Evolutionary conservation across 1,139 yeast genomes (phyloP).

Genomic region (Yarrowia galli): DNA sequence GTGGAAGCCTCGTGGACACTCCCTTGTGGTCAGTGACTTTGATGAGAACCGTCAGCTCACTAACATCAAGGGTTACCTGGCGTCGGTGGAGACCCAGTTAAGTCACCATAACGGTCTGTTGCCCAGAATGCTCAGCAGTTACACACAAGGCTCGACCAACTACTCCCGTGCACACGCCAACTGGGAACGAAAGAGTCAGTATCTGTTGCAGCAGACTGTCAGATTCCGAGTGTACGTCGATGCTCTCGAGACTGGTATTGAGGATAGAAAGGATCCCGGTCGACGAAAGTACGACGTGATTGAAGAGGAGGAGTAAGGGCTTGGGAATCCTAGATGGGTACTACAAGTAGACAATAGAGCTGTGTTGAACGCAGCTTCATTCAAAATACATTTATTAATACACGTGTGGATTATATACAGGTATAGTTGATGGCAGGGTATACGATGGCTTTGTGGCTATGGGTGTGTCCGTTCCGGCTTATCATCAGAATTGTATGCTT

Average conservation of each 20-base stretch:
- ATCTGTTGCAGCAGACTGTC: conserved; percentile 46
- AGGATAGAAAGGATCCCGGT: conserved; percentile 41
- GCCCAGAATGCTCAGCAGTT: conserved; percentile 44
- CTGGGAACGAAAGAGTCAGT: conserved; percentile 50
- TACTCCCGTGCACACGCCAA: conserved; percentile 47
- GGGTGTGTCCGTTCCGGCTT: not conserved
- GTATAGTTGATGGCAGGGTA: no score
- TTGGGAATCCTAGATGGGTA: not conserved
- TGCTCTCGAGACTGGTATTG: conserved; percentile 44
- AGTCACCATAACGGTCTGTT: conserved; percentile 47
- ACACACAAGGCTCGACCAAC: conserved; percentile 46
- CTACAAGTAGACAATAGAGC: not conserved
- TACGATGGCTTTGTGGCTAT: no score
- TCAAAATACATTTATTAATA: not conserved
- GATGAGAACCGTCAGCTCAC: conserved; percentile 48
- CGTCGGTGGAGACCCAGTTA: conserved; percentile 47
- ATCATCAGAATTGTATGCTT: not conserved
- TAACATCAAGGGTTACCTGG: conserved; percentile 46
- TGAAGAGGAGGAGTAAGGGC: conserved; percentile 11
- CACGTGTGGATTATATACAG: not conserved
- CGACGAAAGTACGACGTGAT: conserved; percentile 23
- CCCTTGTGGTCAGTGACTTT: conserved; percentile 48
- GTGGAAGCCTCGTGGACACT: conserved; percentile 50
- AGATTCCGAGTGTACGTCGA: conserved; percentile 47
- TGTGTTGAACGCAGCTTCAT: conserved; percentile 8